These are phyloP conservation scores for Moniliophthora roreri DNA, from an alignment of 1,284 basidiomycete genomes.

Conservation along the genomic window DNA sequence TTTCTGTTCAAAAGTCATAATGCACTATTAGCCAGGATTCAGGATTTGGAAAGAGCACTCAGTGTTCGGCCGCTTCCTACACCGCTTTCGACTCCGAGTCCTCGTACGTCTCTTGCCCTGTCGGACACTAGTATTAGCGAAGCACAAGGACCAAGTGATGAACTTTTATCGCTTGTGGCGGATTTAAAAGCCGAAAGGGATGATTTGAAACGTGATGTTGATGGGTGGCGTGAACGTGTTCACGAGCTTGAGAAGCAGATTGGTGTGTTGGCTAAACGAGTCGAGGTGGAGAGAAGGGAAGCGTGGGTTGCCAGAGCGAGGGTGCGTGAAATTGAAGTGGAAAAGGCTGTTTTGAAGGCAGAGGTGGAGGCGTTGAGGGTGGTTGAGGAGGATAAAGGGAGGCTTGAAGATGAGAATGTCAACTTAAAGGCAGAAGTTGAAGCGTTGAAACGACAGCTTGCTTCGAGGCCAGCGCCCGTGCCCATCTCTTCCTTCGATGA, in stretches of 20 bases:
- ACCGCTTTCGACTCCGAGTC: slow-evolving; percentile 34
- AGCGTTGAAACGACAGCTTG: too few species aligned
- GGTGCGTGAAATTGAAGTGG: slow-evolving; percentile 63
- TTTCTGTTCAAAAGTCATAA: slow-evolving; percentile 82
- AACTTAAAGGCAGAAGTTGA: slow-evolving; percentile 12
- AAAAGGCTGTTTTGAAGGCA: slow-evolving; percentile 55
- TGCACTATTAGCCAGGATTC: slow-evolving; percentile 74
- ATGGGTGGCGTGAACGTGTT: slow-evolving; percentile 72
- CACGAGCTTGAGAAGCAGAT: slow-evolving; percentile 66
- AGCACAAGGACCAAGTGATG: slow-evolving; percentile 59
- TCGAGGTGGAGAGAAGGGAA: slow-evolving; percentile 71
- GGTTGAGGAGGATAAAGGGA: slow-evolving; percentile 18
- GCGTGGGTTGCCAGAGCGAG: slow-evolving; percentile 74
- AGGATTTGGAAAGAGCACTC: slow-evolving; percentile 72
- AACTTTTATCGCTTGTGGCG: slow-evolving; percentile 69
- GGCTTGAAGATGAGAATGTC: slow-evolving; percentile 23
- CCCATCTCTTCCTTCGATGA: slow-evolving; percentile 49
- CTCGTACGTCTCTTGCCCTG: slow-evolving; percentile 39
- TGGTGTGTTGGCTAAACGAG: slow-evolving; percentile 53
- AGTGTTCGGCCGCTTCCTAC: slow-evolving; percentile 24
- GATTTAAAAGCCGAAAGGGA: slow-evolving; percentile 80
- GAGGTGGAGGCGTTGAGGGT: slow-evolving; percentile 32
- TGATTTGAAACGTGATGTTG: slow-evolving; percentile 73
- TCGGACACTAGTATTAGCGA: slow-evolving; percentile 52
- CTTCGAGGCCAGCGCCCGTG: too few species aligned